phyloP scores from a whole-genome alignment of 2,329 filamentous ascomycete genomes.

The Cladosporium sp. region DNA sequence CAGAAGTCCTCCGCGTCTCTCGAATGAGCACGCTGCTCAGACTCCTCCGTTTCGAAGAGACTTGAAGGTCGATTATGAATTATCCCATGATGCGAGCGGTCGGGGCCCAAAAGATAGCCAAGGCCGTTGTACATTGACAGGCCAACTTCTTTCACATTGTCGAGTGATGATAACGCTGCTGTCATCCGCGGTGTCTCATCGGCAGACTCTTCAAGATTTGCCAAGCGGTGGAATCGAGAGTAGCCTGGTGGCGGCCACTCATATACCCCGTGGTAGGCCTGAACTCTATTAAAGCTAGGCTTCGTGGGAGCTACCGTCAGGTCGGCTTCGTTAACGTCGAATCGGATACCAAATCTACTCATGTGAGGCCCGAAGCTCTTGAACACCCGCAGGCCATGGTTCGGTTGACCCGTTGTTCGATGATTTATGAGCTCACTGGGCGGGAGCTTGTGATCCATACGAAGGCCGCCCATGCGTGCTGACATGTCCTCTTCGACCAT shows the following conservation, averaged over 20 bases:
- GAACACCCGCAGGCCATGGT: constrained; percentile 56
- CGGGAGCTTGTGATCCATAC: too few relatives aligned
- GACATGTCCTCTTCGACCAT: constrained; percentile 38
- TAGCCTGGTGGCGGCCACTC: constrained; percentile 58
- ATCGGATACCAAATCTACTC: constrained; percentile 58
- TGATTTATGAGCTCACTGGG: too few relatives aligned
- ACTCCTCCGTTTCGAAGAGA: constrained; percentile 39
- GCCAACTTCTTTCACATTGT: constrained; percentile 55
- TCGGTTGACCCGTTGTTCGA: not conserved
- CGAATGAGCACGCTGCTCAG: constrained; percentile 14
- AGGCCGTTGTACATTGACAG: constrained; percentile 62
- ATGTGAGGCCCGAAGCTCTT: constrained; percentile 56
- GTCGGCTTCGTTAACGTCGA: constrained; percentile 56
- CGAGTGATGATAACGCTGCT: constrained; percentile 52
- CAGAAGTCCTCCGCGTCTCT: constrained; percentile 23
- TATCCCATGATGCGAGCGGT: constrained; percentile 46
- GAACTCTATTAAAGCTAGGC: constrained; percentile 47
- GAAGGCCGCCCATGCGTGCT: not conserved
- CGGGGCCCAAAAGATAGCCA: constrained; percentile 60
- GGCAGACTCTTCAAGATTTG: constrained; percentile 55
- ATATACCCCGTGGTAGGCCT: constrained; percentile 59
- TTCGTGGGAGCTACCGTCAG: constrained; percentile 50
- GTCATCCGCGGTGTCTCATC: constrained; percentile 59
- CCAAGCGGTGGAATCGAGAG: constrained; percentile 53
- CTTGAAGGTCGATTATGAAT: constrained; percentile 38